These are phyloP conservation scores for Trichosporon asahii DNA, from an alignment of 1,284 basidiomycete species.

Conservation along the genomic window DNA sequence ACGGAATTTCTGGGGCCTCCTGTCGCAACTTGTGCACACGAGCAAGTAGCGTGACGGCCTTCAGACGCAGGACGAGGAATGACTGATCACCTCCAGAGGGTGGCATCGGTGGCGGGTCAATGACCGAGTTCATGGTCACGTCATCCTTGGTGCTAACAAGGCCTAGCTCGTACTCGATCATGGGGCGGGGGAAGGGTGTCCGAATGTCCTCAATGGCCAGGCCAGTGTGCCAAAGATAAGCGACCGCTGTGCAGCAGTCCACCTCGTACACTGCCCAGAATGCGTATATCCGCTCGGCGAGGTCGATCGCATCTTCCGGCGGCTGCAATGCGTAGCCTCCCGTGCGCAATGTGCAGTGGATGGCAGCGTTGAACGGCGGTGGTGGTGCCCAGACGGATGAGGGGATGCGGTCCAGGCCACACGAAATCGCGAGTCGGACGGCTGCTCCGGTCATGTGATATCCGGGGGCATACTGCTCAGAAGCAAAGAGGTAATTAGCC, in stretches of 20 bases:
- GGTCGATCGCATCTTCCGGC: slow-evolving; percentile 26
- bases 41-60: slow-evolving; percentile 27
- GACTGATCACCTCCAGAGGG: slow-evolving; percentile 16
- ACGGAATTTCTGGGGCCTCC: slow-evolving; percentile 20
- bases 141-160: slow-evolving; percentile 29
- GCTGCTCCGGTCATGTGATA: slow-evolving; percentile 30
- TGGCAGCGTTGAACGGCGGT: slow-evolving; percentile 25
- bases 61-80: slow-evolving; percentile 29
- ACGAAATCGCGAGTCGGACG: slow-evolving; percentile 31
- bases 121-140: slow-evolving; percentile 22
- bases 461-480: slow-evolving; percentile 33
- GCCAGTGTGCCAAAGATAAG: slow-evolving; percentile 35
- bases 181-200: slow-evolving; percentile 36
- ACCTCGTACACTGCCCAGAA: slow-evolving; percentile 40
- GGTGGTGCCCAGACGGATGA: slow-evolving; percentile 24
- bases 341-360: slow-evolving; percentile 27
- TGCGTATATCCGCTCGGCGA: slow-evolving; percentile 36
- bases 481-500: slow-evolving; percentile 32
- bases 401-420: slow-evolving; percentile 31
- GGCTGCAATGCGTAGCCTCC: slow-evolving; percentile 27
- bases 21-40: slow-evolving; percentile 26
- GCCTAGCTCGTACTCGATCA: slow-evolving; percentile 31
- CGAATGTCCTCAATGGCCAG: slow-evolving; percentile 32
- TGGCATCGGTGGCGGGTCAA: slow-evolving; percentile 12
- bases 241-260: slow-evolving; percentile 35